Conservation (phyloP, 768 basidiomycete species). For the Russula olivacea region DNA sequence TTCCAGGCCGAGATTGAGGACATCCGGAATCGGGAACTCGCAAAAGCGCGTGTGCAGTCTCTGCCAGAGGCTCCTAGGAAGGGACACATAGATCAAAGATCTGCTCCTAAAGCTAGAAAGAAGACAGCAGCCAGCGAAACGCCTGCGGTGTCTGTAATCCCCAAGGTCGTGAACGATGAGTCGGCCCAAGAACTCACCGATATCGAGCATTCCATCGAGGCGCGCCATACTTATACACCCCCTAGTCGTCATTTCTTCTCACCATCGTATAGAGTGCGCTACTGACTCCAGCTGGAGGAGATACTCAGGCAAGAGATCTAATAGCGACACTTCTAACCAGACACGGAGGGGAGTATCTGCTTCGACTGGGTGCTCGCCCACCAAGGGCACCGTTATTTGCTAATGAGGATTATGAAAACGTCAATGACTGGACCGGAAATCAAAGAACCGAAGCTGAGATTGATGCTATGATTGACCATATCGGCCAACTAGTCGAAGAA, state of each 20-base stretch:
- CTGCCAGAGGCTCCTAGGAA: conserved; percentile 24
- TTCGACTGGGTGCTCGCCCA: conserved; percentile 67
- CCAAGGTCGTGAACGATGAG: conserved; percentile 7
- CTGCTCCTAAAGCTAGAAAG: conserved; percentile 10
- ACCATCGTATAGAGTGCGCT: conserved; percentile 24
- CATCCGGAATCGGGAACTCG: conserved; percentile 60
- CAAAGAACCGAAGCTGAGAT: conserved; percentile 49
- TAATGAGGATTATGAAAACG: conserved; percentile 42
- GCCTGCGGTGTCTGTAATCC: not conserved
- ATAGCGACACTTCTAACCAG: conserved; percentile 63
- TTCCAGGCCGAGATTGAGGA: conserved; percentile 77
- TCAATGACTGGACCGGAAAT: conserved; percentile 51
- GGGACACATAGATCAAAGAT: conserved; percentile 13
- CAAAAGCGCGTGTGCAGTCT: conserved; percentile 50
- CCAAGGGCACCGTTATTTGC: conserved; percentile 50
- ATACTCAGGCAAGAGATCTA: conserved; percentile 55
- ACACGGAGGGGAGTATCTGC: conserved; percentile 64
- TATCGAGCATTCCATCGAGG: conserved; percentile 52
- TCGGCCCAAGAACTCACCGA: conserved; percentile 31
- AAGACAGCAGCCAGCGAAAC: conserved; percentile 5
- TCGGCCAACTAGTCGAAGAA: conserved; percentile 57
- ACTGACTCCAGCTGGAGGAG: conserved; percentile 42
- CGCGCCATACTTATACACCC: conserved; percentile 27
- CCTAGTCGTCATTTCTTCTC: not conserved
- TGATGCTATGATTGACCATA: conserved; percentile 37